Base-by-base conservation (phyloP, 1,284 basidiomycete species). In the Sanghuangporus sanghuang region DNA sequence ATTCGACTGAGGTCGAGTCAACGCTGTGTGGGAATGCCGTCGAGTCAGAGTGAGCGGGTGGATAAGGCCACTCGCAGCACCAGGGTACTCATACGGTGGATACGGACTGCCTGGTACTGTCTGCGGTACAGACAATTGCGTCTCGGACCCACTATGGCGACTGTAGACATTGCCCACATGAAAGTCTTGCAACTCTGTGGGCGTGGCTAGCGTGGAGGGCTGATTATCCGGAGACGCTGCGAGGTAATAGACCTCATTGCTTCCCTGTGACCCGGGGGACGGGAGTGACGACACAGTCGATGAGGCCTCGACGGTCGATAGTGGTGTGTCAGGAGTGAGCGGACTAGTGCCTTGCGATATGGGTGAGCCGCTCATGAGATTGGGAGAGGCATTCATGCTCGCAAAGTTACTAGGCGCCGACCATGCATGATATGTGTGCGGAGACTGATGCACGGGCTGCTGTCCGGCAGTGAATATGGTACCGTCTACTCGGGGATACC, bases 201-300 rank as follows among this genome's bases (percentile, higher is more conserved):
- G n/a, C 9, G 16, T 12, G 3, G 46, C 9, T 18, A 52, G 27
- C 18, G 11, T 38, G 58, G 6, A 11, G 35, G 58, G 36, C 36
- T 8, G 49, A 21, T 23, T 48, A 27, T 12, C 27, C 35, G 53
- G 32, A 36, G 53, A 54, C 12, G 53, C 32, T 7, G 53, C 27
- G 32, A 38, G 53, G 32, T 38, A 35, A 6, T 39, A 36, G 16
- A 38, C 18, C 3, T 46, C 49, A 18, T 16, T 42, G 18, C 53
- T 61, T 35, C 63, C 63, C 63, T 57, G 59, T 64, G 59, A 64
- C 63, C 63, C 63, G 35, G 63, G 63, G 59, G 63, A 64, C 39
- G 63, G 63, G 63, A 57, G 53, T 55, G 52, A 35, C 39, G 59
- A 57, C 40, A 36, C 16, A 38, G 54, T 57, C 50, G 63, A 54